Percentiles rank a stretch among this genome's conserved stretches.
phyloP scores from a whole-genome alignment of 805 yeast genomes.

The Metschnikowia drakensbergensis region DNA sequence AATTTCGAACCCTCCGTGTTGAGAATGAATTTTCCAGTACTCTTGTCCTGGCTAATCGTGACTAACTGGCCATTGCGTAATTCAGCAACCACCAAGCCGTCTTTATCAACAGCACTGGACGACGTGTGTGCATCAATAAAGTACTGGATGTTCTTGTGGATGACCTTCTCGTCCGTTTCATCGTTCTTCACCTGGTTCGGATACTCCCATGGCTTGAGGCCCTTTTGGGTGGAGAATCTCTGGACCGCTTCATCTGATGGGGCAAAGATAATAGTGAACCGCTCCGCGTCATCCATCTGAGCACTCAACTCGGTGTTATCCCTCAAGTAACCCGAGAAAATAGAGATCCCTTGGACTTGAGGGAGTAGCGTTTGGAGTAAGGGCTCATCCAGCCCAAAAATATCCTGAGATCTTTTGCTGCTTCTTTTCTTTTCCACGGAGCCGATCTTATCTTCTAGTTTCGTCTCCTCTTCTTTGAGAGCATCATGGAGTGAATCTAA shows the following conservation, averaged over 20 bases:
- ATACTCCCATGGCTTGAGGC: constrained; percentile 81
- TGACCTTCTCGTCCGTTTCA: constrained; percentile 32
- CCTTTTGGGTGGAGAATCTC: constrained; percentile 36
- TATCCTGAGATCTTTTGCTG: constrained; percentile 10
- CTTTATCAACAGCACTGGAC: constrained; percentile 2
- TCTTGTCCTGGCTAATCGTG: constrained; percentile 2
- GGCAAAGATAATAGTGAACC: constrained; percentile 56
- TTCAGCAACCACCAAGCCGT: neutral
- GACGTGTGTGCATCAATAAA: constrained; percentile 62
- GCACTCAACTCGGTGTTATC: constrained; percentile 49
- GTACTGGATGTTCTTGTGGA: constrained; percentile 48
- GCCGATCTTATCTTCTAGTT: neutral
- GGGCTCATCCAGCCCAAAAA: constrained; percentile 10
- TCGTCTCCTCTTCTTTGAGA: constrained; percentile 3
- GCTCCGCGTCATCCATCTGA: constrained; percentile 44
- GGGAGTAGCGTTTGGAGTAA: constrained; percentile 37
- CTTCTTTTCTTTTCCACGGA: neutral
- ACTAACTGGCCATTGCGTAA: constrained; percentile 9
- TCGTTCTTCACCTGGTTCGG: constrained; percentile 48
- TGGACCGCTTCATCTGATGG: constrained; percentile 59
- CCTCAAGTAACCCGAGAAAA: constrained; percentile 69
- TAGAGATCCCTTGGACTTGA: constrained; percentile 40
- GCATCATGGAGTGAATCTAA: constrained; percentile 13
- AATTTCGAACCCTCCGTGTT: constrained; percentile 19
- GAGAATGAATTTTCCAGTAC: constrained; percentile 1